Conservation (phyloP, 2,329 filamentous ascomycete genomes). For the Fusarium verrucosum region DNA sequence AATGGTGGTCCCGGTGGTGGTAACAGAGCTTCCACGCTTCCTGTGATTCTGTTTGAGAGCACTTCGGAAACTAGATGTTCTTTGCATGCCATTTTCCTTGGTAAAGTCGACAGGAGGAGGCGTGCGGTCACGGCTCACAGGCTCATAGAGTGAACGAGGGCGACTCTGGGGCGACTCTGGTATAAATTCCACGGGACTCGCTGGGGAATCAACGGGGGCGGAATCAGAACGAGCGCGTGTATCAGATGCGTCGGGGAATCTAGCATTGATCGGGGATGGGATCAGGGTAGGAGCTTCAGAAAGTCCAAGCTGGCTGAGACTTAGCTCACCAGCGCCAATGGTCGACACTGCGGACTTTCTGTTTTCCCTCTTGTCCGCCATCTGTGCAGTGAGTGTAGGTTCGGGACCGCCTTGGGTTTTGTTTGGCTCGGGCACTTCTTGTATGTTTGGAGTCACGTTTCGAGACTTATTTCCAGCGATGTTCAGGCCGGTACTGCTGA, state of each 20-base stretch:
- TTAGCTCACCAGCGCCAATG: constrained; percentile 87
- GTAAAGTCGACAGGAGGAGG: constrained; percentile 72
- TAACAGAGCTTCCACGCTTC: constrained; percentile 84
- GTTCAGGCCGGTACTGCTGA: constrained; percentile 70
- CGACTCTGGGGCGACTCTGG: constrained; percentile 52
- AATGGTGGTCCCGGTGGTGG: constrained; percentile 72
- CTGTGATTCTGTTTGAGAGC: constrained; percentile 66
- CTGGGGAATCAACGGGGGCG: constrained; percentile 60
- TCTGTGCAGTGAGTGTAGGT: constrained; percentile 48
- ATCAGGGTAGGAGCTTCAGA: constrained; percentile 64
- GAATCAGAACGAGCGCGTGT: constrained; percentile 65
- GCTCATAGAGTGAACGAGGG: constrained; percentile 63
- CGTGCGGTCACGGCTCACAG: constrained; percentile 65
- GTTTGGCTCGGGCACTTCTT: constrained; percentile 39
- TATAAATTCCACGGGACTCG: constrained; percentile 40
- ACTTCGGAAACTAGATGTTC: constrained; percentile 74
- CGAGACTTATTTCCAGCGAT: constrained; percentile 57
- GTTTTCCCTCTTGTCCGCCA: constrained; percentile 55
- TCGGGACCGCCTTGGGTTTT: constrained; percentile 55
- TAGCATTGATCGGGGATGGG: constrained; percentile 66
- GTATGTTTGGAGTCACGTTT: constrained; percentile 37
- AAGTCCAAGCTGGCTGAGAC: constrained; percentile 88
- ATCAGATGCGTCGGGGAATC: constrained; percentile 61
- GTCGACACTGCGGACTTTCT: constrained; percentile 87
- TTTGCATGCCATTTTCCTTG: constrained; percentile 63